Evolutionary conservation across 176 grass and related monocot species (phyloP), one percentile per base, ranked within the genome.

Genomic region (Lolium perenne): DNA sequence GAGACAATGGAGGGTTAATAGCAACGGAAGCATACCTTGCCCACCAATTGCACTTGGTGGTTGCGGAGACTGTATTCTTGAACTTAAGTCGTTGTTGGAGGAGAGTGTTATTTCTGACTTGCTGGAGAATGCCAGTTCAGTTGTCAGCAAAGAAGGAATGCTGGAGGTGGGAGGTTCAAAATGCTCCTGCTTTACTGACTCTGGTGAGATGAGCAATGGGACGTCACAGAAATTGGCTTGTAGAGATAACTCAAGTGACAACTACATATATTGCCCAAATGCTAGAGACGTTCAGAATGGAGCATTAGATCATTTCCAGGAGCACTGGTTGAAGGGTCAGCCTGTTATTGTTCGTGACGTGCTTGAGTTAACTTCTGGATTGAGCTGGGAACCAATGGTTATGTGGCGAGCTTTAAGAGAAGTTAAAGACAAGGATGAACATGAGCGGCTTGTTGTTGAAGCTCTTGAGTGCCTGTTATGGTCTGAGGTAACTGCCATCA

Each of bases 361-460:
- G 0, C 93, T 98, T 87, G 84, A 76, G 3, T 74, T 95, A 18
- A 95, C 93, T 29, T 94, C 93, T 68, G 96, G 96, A 14, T 74
- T 98, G 80, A 98, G 96, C 86, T 98, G 96, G 96, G 96, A 98
- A 59, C 96, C 93, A 16, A 94, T 95, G 91, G 96, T 98, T 74
- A 98, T 98, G 96, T 95, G 93, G 96, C 88, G 96, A 10, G 96
- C 93, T 10, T 75, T 98, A 68, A 67, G 96, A 78, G 93, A 98
- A 76, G 88, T 29, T 51, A 94, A 35, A 49, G 51, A 87, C 8
- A 92, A 88, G 68, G 20, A 48, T 3, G 26, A 73, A 70, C 12
- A 54, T 4, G 96, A 92, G 26, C 74, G 86, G 1, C 58, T 95
- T 8, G 32, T 71, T 41, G 91, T 98, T 60, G 14, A 38, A 32